Evolutionary conservation across 257 asterid species (phyloP), one percentile per base, ranked within the genome.

Genomic region (Salvia hispanica): DNA sequence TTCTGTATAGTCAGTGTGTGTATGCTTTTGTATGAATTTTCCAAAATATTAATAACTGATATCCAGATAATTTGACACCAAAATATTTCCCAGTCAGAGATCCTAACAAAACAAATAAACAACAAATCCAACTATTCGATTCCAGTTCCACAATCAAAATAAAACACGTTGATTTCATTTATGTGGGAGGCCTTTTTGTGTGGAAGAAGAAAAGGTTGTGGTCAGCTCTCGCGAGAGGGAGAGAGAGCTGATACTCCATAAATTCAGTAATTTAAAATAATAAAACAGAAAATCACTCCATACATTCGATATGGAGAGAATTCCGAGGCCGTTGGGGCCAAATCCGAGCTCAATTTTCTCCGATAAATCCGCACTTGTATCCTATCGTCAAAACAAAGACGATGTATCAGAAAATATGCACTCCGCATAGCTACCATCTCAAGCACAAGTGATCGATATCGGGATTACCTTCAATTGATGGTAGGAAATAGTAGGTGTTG

Each of bases 301-400:
- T 88, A 91, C 98, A 67, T 81, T 83, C 10, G 97, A 78, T 61
- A 92, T 50, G 9, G 98, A 86, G 16, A 89, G 72, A 65, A 92
- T 87, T 31, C 98, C 98, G 56, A 92, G 85, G 68, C 98, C 92
- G 66, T 79, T 77, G 15, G 89, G 89, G 25, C 98, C 98, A 73
- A 87, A 92, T 7, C 98, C 98, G 65, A 84, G 80, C 79, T 89
- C 95, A 54, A 92, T 84, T 68, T 82, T 80, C 48, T 78, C 84
- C 15, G 88, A 84, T 39, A 92, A 71, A 82, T 89, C 92, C 4
- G 81, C 84, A 72, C 67, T 70, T 25, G 64, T 79, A 71, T 86
- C 96, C 97, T 90, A 67, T 65, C 56, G 44, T 70, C 77, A 80
- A 47, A 82, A 87, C 92, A 5, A 50, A 9, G 54, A 62, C 21